These are phyloP conservation scores for Quercus engelmannii DNA, from an alignment of 306 rosid species.

Conservation along the genomic window DNA sequence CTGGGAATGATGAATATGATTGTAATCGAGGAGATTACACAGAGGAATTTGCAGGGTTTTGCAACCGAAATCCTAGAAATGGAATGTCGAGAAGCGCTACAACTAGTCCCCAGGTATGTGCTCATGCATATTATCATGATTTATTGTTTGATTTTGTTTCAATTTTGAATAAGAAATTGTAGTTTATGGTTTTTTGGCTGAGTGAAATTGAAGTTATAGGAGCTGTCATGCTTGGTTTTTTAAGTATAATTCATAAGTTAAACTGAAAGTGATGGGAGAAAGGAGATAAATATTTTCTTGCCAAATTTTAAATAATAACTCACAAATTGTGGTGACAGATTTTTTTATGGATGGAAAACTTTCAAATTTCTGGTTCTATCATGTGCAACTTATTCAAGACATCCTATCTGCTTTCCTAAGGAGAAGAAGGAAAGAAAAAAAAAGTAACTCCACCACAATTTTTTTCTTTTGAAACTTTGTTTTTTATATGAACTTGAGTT, in stretches of 20 bases:
- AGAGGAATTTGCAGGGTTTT: slow-evolving; percentile 59
- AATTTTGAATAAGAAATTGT: background rate
- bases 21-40: slow-evolving; percentile 23
- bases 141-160: background rate
- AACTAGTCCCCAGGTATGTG: slow-evolving; percentile 70
- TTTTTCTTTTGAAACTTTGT: background rate
- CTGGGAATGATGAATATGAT: slow-evolving; percentile 21
- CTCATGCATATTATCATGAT: background rate
- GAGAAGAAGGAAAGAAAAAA: background rate
- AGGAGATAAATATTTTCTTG: background rate
- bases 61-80: slow-evolving; percentile 36
- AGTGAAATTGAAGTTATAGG: background rate
- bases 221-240: background rate
- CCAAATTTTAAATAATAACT: background rate
- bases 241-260: background rate
- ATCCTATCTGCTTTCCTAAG: background rate
- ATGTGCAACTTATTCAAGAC: background rate
- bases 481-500: background rate
- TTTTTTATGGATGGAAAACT: too few species aligned
- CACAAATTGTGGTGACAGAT: background rate
- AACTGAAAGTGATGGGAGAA: background rate
- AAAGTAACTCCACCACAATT: too few species aligned
- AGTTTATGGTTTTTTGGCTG: background rate
- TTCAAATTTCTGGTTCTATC: too few species aligned
- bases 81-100: slow-evolving; percentile 62